Evolutionary conservation across 1,284 basidiomycete genomes (phyloP), one percentile per base, ranked within the genome.

Genomic region (Ceratobasidium papillatum): DNA sequence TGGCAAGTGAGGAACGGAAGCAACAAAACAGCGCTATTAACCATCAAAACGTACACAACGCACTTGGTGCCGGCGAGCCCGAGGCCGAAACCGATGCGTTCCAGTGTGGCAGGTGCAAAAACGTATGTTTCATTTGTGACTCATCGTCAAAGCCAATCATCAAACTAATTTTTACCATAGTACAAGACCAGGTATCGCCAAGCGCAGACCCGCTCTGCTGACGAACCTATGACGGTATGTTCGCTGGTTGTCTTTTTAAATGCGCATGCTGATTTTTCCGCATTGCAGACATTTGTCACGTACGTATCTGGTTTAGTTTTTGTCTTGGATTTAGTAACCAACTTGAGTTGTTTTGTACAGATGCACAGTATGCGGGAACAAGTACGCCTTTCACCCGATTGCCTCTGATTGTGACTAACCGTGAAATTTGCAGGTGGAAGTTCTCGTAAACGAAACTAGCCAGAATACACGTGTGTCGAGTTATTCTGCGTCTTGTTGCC

Each of bases 51-150:
- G 83, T 99, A 62, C 94, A 96, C 86, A 94, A 96, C 68, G 92
- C 96, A 1, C 90, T 98, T 19, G 94, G 93, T 2, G 97, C 96
- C 0, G 94, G 88, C 17, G 93, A 96, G 77, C 91, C 90, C 74
- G 89, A 94, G 82, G 96, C 97, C 17, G 97, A 99, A 82, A 99
- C 98, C 0, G 95, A 97, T 78, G 95, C 95, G 0, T 99, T 99
- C 92, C 95, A 99, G 82, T 99, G 98, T 80, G 87, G 90, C 22
- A 89, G 94, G 79, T 99, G 97, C 89, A 94, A 94, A 78, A 91
- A 94, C 86, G 90, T 88, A 62, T 65, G 84, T 78, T 32, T 12
- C 34, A 45, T 34, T 0, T 58, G 36, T 71, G 43, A 54, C 51
- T 30, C 43, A 14, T 56, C 38, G 47, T 27, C 19, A 17, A 7